Evolutionary conservation across 2,329 filamentous ascomycete genomes (phyloP), one percentile per base, ranked within the genome.

Genomic region (Nemania diffusa): DNA sequence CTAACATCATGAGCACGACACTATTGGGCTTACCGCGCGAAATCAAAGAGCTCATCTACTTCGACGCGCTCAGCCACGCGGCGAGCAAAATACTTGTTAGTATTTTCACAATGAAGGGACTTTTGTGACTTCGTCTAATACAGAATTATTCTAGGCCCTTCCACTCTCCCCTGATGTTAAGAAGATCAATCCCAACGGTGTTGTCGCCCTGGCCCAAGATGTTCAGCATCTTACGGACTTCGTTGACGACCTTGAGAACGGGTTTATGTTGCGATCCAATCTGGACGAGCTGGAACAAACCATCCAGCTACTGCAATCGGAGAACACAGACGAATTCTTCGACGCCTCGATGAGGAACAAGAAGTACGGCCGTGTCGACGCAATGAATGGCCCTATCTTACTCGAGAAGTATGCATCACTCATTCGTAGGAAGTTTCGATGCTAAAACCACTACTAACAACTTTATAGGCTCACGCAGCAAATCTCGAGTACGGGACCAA

Each of bases 1-100:
- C 91, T 32, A 97, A 97, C 78, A 98, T 97, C 77, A 98, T 98
- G 94, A 94, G 91, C 76, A 96, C 93, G 0, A 97, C 97, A 0
- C 85, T 99, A 5, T 86, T 99, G 1, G 95, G 94, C 1, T 83
- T 99, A n/a, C 96, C 97, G 0, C 90, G 93, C 32, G 93, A 97
- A 75, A 97, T 99, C 80, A 98, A 98, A 78, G 94, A 97, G 78
- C 89, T 97, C 63, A 97, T 99, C 74, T 98, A 99, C 81, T 97
- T 97, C 76, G 96, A 98, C 77, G 96, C 96, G 0, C 86, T 99
- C 40, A 94, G 90, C 62, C 96, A 99, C 79, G 94, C 96, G 1
- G 91, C 93, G 3, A 92, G 92, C 69, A 93, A 92, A 79, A 96
- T 97, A 63, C 80, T 97, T 69, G 91, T 92, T 77, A 73, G 85